Base-by-base conservation (phyloP, 805 yeast genomes). In the Candida piceae region DNA sequence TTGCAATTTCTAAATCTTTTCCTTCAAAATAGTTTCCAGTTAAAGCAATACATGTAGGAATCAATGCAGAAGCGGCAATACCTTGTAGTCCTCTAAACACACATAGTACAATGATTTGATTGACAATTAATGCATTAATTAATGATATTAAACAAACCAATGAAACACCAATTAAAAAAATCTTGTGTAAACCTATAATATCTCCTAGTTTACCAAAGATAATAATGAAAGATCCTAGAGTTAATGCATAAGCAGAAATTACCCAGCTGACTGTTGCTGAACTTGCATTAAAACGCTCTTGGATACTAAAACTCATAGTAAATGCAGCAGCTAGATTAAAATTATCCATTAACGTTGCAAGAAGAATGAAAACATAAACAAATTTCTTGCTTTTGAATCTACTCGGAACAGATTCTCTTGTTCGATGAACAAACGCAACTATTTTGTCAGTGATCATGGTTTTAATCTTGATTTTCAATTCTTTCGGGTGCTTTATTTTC, bases 181-280 rank as follows among this genome's bases (percentile, higher is more conserved):
- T 49, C 16, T 37, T 41, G 20, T 64, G 56, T 7, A 64, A 62
- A 11, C 75, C 74, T 2, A 67, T 21, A 7, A 67, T 55, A 46
- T 69, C 75, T 5, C 64, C 64, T 2, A 68, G 24, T 36, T 67
- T 64, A 16, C 76, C 74, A 34, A 62, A 53, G 3, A 67, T 31
- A 24, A 69, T 58, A 24, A 69, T 69, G 42, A 69, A 69, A 1
- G 72, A 57, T 7, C 72, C 72, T 17, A 69, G 46, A 0, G 74
- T 67, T 12, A 70, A 45, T 1, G 72, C 64, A 49, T 69, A 70
- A 0, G 67, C 64, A 2, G 73, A 60, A 5, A 70, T 39, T 0
- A 63, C 63, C 76, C 76, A 70, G 3, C 53, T 34, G 2, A 50
- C 52, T 58, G 36, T 73, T 61, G 36, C 40, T 52, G 33, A 66